Base-by-base conservation (phyloP, 1,284 basidiomycete species). In the Sphaerobolus stellatus region DNA sequence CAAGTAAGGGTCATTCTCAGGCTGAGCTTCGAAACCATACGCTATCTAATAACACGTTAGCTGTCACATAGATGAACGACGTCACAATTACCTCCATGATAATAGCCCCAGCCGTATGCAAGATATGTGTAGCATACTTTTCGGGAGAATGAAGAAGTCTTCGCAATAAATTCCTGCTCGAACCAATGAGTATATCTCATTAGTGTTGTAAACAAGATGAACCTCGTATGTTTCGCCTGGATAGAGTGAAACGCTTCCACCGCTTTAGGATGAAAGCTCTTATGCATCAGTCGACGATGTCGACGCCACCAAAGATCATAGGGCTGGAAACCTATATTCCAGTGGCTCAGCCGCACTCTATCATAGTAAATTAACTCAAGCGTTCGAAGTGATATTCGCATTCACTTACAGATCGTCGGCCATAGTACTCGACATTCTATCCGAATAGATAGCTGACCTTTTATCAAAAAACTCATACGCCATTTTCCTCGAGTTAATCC, bases 221-320 rank as follows among this genome's bases (percentile, higher is more conserved):
- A 66, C 38, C 2, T 56, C 36, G 8, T 69, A 58, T 7, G 60
- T 58, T 24, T 60, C 56, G 11, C 71, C 67, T 33, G 64, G 59
- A 11, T 64, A 52, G 5, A 70, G 22, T 61, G 52, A 44, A 70
- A 70, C 11, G 64, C 59, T 5, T 55, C 41, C n/a, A 68, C 59
- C 22, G 61, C 58, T 7, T 52, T 57, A 13, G 58, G 64, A 29
- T 59, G 61, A 44, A 75, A 65, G 29, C 67, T 61, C 50, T 68
- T 66, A 6, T 66, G 60, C 34, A 71, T 61, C 30, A 71, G 50
- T 36, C 63, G 63, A 5, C 75, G 66, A 53, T 73, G 71, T 46
- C 70, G 70, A 13, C 71, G 64, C 63, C 71, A 75, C 4, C 65
- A 65, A 3, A 67, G 63, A 4, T 70, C 70, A 52, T 73, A 74